Base-by-base conservation (phyloP, 805 yeast genomes). In the Sugiyamaella mastotermitis region DNA sequence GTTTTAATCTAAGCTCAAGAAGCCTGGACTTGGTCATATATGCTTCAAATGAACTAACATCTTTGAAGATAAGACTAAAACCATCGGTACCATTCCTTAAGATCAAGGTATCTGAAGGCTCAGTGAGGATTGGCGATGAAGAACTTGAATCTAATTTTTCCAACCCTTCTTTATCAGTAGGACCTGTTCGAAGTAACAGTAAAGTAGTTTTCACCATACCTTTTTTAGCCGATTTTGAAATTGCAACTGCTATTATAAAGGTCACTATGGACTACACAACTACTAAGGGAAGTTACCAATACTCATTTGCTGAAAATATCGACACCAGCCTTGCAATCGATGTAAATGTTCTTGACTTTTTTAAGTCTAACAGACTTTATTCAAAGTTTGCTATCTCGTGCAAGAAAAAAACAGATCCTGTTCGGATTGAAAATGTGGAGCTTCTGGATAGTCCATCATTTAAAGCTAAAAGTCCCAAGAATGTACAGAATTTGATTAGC, bases 271-370 rank as follows among this genome's bases (percentile, higher is more conserved):
- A 49, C 24, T 58, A 56, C 44, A 39, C 51, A 41, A 36, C 43
- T 17, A 44, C 41, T 10, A 48, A 37, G 3, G 49, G 42, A 1
- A 13, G 11, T 16, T 47, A 31, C 26, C 37, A 36, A n/a, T 41
- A 47, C 21, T 45, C 51, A 35, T 47, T 54, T 35, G 14, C 54
- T 34, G 46, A 51, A 21, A 49, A 51, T 1, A 42, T 81, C 4
- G 79, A 80, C 42, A 72, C 78, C 4, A 58, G 73, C 1, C 62
- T 84, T 26, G 66, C 73, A 4, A 61, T 83, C 5, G 79, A 86
- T 0, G 92, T 83, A 1, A 77, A 85, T 2, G 94, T 83, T 2
- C 90, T 83, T 50, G 95, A 85, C 55, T 76, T 79, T 8, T 83
- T 83, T 63, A 73, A 76, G 46, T 56, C 71, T 2, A 56, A 70